Conservation (phyloP, 1,284 basidiomycete species). For the Microbotryum silenes-acaulis region DNA sequence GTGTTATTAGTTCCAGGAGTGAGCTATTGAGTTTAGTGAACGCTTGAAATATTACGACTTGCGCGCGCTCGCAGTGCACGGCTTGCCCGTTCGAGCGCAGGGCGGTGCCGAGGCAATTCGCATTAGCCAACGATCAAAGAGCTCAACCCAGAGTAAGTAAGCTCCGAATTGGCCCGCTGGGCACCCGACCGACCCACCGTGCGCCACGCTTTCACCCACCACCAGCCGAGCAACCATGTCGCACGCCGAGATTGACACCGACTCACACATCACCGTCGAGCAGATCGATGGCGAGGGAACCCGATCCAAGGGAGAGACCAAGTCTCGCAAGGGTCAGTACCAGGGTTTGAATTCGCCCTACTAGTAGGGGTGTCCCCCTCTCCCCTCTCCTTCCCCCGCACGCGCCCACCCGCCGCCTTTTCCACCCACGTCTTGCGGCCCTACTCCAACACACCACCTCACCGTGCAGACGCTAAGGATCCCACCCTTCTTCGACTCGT, state of each 20-base stretch:
- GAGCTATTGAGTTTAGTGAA: no score
- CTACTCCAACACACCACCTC: background rate
- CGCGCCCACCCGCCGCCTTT: background rate
- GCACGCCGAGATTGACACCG: conserved; percentile 9
- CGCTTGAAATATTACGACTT: no score
- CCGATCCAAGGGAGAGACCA: conserved; percentile 17
- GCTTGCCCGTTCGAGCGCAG: no score
- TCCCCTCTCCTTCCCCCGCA: background rate
- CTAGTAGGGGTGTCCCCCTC: background rate
- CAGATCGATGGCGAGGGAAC: conserved; percentile 2
- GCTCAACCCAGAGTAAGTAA: no score
- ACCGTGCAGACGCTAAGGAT: background rate
- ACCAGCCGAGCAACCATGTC: conserved; percentile 9
- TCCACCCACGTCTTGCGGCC: background rate
- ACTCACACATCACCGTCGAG: conserved; percentile 1
- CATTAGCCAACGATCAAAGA: no score
- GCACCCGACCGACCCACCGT: no score
- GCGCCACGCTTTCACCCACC: background rate
- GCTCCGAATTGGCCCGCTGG: no score
- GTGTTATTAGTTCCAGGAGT: no score
- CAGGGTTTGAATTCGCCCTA: background rate
- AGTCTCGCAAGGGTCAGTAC: conserved; percentile 22
- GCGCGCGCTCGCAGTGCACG: no score
- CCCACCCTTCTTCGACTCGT: conserved; percentile 45
- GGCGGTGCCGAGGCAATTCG: background rate